phyloP scores from a whole-genome alignment of 2,329 filamentous ascomycete species.

The Phoma sp. region DNA sequence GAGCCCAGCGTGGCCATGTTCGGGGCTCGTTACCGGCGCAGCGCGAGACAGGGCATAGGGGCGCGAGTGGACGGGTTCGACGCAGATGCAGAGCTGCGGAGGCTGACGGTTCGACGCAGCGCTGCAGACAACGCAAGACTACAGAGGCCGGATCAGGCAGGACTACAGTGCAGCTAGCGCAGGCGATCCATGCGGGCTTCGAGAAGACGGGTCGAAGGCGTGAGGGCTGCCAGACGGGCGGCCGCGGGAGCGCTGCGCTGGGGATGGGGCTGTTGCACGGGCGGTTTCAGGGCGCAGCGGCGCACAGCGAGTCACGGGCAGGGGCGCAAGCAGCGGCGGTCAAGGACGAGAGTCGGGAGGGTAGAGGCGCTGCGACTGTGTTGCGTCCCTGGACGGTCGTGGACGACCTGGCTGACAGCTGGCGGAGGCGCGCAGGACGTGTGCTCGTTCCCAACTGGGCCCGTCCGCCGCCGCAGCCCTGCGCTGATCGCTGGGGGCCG shows the following conservation, averaged over 20 bases:
- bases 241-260: conserved; percentile 17
- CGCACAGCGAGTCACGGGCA: conserved; percentile 25
- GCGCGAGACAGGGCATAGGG: conserved; percentile 30
- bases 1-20: conserved; percentile 51
- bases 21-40: conserved; percentile 21
- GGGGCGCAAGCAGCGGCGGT: no score
- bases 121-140: no score
- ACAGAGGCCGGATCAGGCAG: no score
- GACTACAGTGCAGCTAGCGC: no score
- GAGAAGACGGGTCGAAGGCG: conserved; percentile 22
- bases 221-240: conserved; percentile 9
- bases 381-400: conserved; percentile 1
- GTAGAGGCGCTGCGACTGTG: no score
- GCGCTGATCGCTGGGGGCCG: neutral
- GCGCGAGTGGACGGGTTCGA: conserved; percentile 7
- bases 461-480: neutral
- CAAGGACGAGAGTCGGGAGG: no score
- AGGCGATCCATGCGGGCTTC: conserved; percentile 8
- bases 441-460: neutral
- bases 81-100: neutral
- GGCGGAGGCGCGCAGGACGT: neutral
- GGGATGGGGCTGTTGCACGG: conserved; percentile 23
- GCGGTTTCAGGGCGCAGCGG: conserved; percentile 36
- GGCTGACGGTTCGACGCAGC: no score
- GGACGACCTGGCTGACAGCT: no score